Conservation (phyloP, 2,329 filamentous ascomycete genomes). For the Colletotrichum falcatum region DNA sequence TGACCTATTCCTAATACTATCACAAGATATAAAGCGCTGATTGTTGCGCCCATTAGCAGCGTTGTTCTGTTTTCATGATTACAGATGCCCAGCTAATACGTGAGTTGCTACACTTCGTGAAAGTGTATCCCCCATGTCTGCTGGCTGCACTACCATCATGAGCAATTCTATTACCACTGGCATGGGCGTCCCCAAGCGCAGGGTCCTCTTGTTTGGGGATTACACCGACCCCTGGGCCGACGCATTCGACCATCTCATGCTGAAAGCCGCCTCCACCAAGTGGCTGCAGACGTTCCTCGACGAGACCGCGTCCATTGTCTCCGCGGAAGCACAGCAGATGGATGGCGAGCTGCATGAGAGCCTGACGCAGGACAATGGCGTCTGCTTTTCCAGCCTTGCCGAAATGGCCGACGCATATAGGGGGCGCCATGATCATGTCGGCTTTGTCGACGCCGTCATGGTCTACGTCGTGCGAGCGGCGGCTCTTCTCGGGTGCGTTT, state of each 20-base stretch:
- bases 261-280: not conserved
- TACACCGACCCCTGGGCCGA: constrained; percentile 18
- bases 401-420: constrained; percentile 5
- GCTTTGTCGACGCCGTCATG: constrained; percentile 4
- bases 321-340: not conserved
- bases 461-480: constrained; percentile 1
- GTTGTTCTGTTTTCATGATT: too few species aligned
- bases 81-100: too few species aligned
- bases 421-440: not conserved
- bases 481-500: not conserved
- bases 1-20: too few species aligned
- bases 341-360: not conserved
- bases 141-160: too few species aligned
- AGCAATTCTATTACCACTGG: too few species aligned
- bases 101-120: too few species aligned
- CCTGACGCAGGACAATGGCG: not conserved
- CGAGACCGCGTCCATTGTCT: not conserved
- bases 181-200: too few species aligned
- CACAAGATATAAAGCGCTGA: too few species aligned
- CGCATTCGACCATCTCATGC: constrained; percentile 7
- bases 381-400: constrained; percentile 3
- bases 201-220: constrained; percentile 8
- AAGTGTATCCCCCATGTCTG: too few species aligned
- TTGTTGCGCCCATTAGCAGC: too few species aligned
- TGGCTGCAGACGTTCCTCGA: constrained; percentile 4